Evolutionary conservation across 495 filamentous ascomycete genomes (phyloP).

Genomic region (Aspergillus nidulans): DNA sequence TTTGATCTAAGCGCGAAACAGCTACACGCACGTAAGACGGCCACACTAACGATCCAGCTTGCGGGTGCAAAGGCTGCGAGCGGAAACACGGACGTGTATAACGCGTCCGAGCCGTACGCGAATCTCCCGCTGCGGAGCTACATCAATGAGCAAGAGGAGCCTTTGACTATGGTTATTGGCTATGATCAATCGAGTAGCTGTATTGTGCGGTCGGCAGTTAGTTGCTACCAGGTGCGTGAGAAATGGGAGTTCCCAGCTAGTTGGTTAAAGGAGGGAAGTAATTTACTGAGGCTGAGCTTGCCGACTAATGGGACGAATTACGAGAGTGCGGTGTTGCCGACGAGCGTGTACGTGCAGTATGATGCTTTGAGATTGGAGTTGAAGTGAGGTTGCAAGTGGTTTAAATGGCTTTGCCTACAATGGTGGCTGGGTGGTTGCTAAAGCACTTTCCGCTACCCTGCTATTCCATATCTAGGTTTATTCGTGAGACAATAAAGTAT

Average conservation of each 20-base stretch:
- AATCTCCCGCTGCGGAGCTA: slow-evolving; percentile 39
- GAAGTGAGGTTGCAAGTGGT: slow-evolving; percentile 4
- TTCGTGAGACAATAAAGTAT: no score
- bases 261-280: slow-evolving; percentile 41
- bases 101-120: slow-evolving; percentile 38
- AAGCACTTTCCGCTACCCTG: no score
- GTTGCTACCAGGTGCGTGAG: slow-evolving; percentile 52
- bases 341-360: slow-evolving; percentile 54
- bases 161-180: slow-evolving; percentile 23
- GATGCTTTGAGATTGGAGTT: slow-evolving; percentile 53
- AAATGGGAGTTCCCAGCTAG: slow-evolving; percentile 46
- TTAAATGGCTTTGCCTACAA: no score
- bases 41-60: slow-evolving; percentile 53
- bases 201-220: slow-evolving; percentile 49
- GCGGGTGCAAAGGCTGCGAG: slow-evolving; percentile 54
- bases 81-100: slow-evolving; percentile 53
- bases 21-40: slow-evolving; percentile 20
- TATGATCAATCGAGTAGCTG: slow-evolving; percentile 44
- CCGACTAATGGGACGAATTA: slow-evolving; percentile 50
- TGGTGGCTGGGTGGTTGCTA: no score
- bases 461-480: no score
- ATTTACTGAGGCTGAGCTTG: slow-evolving; percentile 46
- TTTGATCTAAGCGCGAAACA: slow-evolving; percentile 37
- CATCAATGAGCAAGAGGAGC: slow-evolving; percentile 23
- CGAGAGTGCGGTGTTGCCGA: slow-evolving; percentile 49